Evolutionary conservation across 139 green algal genomes (phyloP).

Genomic region (Picochlorum sp.): DNA sequence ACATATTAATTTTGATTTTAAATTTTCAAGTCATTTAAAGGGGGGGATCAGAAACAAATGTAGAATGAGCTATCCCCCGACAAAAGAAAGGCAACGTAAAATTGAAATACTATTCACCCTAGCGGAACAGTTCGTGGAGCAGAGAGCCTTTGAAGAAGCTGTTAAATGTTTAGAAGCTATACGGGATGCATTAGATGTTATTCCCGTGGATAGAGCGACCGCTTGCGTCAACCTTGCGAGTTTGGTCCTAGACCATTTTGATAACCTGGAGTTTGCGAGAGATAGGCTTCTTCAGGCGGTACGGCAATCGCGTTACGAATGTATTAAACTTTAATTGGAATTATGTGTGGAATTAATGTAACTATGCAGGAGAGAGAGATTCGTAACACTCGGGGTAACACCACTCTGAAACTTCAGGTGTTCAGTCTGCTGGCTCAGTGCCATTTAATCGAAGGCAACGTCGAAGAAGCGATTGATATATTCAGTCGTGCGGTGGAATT

Average conservation of each 20-base stretch:
- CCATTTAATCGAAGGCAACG: background rate
- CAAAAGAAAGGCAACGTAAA: background rate
- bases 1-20: background rate
- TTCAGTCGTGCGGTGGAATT: background rate
- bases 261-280: slow-evolving; percentile 8
- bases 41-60: background rate
- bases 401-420: slow-evolving; percentile 3
- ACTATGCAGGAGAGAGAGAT: slow-evolving; percentile 3
- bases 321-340: too few relatives aligned
- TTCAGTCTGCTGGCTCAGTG: background rate
- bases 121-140: background rate
- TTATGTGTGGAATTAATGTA: background rate
- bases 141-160: slow-evolving; percentile 3
- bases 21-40: background rate
- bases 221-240: slow-evolving; percentile 10
- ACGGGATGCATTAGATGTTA: background rate
- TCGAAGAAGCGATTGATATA: background rate
- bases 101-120: slow-evolving; percentile 14
- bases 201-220: slow-evolving; percentile 7
- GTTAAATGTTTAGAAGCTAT: slow-evolving; percentile 13
- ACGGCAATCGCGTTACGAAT: background rate
- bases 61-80: background rate
- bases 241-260: slow-evolving; percentile 24
- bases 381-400: background rate
- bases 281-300: slow-evolving; percentile 3